phyloP scores from a whole-genome alignment of 2,329 filamentous ascomycete genomes.

The Amauroascus verrucosus region DNA sequence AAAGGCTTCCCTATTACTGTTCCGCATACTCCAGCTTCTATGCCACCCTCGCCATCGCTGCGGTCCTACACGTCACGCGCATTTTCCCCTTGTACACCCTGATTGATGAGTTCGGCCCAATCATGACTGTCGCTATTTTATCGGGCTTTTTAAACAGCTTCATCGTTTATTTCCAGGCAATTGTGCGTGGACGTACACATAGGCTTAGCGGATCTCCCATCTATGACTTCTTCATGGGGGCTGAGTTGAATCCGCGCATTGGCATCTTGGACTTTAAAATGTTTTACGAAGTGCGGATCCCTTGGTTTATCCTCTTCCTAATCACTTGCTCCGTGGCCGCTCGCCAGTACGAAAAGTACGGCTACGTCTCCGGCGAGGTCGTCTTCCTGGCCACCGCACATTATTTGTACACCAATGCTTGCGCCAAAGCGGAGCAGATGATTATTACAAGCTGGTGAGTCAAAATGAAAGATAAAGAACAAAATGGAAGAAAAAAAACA shows the following conservation, averaged over 20 bases:
- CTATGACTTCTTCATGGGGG: slow-evolving; percentile 86
- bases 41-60: slow-evolving; percentile 61
- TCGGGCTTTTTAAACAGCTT: slow-evolving; percentile 79
- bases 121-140: slow-evolving; percentile 85
- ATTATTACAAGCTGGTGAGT: slow-evolving; percentile 69
- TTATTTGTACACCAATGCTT: slow-evolving; percentile 84
- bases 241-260: slow-evolving; percentile 75
- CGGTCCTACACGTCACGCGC: slow-evolving; percentile 65
- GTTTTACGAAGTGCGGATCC: slow-evolving; percentile 87
- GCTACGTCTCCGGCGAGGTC: slow-evolving; percentile 76
- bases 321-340: slow-evolving; percentile 63
- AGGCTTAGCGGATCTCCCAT: slow-evolving; percentile 76
- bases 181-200: slow-evolving; percentile 69
- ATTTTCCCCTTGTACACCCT: slow-evolving; percentile 81
- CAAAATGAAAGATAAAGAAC: not conserved
- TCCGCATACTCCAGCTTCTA: slow-evolving; percentile 81
- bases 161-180: slow-evolving; percentile 74
- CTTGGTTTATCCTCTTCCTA: slow-evolving; percentile 82
- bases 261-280: slow-evolving; percentile 84
- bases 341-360: slow-evolving; percentile 71
- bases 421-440: slow-evolving; percentile 80
- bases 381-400: slow-evolving; percentile 77
- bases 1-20: slow-evolving; percentile 89
- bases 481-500: too few relatives aligned
- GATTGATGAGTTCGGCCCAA: slow-evolving; percentile 85